Percentiles rank a stretch among this genome's conserved stretches.
Evolutionary conservation across 1,284 basidiomycete genomes (phyloP).

Genomic region (Mycena sp.): DNA sequence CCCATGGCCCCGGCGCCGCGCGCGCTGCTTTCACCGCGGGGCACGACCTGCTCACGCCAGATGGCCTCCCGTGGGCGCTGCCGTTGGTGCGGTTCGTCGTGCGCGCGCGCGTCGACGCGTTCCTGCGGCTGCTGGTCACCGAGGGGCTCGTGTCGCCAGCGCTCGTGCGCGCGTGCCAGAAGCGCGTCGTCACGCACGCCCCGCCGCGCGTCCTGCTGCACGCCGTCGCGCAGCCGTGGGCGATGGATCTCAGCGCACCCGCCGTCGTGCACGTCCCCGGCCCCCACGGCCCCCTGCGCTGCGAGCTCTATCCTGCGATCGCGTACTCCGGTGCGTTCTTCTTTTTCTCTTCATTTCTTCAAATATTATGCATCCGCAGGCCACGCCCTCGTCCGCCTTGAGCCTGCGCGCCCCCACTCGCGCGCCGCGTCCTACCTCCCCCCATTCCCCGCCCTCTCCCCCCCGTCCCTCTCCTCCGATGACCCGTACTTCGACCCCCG

Average conservation of each 20-base stretch:
- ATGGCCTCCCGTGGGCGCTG: constrained; percentile 13
- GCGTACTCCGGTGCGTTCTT: constrained; percentile 6
- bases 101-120: background rate
- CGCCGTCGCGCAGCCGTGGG: constrained; percentile 12
- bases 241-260: background rate
- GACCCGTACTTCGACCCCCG: too few relatives aligned
- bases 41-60: background rate
- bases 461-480: too few relatives aligned
- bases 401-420: too few relatives aligned
- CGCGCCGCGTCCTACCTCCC: too few relatives aligned
- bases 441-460: too few relatives aligned
- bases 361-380: background rate
- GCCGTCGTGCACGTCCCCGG: constrained; percentile 8
- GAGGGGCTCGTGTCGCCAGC: constrained; percentile 10
- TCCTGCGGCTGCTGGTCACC: constrained; percentile 15
- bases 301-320: constrained; percentile 8
- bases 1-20: too few relatives aligned
- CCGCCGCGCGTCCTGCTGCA: too few relatives aligned
- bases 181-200: background rate
- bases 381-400: constrained; percentile 6
- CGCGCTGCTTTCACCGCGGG: background rate
- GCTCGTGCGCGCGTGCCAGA: background rate
- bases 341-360: background rate
- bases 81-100: background rate
- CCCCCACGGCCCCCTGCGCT: background rate